Percentiles rank a stretch among this genome's conserved stretches.
Evolutionary conservation across 805 yeast species (phyloP).

Genomic region (Teunomyces barrocoloradensis): DNA sequence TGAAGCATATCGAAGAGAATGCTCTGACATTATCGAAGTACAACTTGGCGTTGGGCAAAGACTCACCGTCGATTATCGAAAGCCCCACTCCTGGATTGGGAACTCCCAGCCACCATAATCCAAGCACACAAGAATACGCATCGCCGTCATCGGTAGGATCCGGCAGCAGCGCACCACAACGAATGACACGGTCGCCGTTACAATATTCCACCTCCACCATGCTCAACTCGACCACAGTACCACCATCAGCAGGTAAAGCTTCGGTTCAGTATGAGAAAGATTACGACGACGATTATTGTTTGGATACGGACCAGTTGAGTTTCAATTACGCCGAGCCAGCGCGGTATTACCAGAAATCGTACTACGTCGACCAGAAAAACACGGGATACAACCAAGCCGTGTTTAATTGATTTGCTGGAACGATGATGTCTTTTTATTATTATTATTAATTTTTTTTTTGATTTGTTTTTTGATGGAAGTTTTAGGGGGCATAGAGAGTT

Average conservation of each 20-base stretch:
- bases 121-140: conserved; percentile 1
- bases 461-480: background rate
- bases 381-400: conserved; percentile 1
- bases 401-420: background rate
- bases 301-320: conserved; percentile 42
- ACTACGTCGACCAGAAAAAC: conserved; percentile 1
- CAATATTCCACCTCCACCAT: conserved; percentile 1
- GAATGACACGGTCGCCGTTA: conserved; percentile 1
- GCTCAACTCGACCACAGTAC: background rate
- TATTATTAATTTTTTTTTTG: background rate
- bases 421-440: background rate
- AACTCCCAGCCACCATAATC: conserved; percentile 4
- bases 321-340: background rate
- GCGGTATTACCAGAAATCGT: background rate
- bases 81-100: background rate
- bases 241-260: background rate
- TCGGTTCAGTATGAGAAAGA: conserved; percentile 9
- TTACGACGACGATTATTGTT: conserved; percentile 45
- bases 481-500: background rate
- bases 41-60: conserved; percentile 2
- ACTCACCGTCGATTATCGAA: conserved; percentile 4
- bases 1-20: conserved; percentile 12
- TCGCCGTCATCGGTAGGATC: conserved; percentile 1
- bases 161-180: background rate
- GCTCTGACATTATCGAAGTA: conserved; percentile 11